These are phyloP conservation scores for Cladorrhinum samala DNA, from an alignment of 495 filamentous ascomycete species.

Conservation along the genomic window DNA sequence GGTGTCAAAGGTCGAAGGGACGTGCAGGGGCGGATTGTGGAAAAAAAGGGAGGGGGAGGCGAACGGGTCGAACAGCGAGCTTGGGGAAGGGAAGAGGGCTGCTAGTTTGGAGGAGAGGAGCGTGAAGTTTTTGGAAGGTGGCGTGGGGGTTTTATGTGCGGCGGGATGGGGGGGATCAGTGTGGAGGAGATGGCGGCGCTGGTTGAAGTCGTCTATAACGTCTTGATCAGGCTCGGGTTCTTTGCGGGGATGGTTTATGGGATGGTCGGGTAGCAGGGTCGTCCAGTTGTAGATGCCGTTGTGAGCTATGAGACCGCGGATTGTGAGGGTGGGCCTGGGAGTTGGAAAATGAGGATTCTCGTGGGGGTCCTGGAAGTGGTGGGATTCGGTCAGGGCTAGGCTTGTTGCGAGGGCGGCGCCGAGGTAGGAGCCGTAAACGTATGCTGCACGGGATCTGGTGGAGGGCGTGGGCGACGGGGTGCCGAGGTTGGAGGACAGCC, in stretches of 20 bases:
- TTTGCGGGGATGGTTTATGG: constrained; percentile 19
- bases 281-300: constrained; percentile 54
- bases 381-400: constrained; percentile 44
- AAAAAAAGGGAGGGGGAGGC: constrained; percentile 49
- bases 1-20: constrained; percentile 32
- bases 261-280: constrained; percentile 41
- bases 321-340: constrained; percentile 21
- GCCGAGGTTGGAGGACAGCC: constrained; percentile 34
- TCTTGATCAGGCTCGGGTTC: too few species aligned
- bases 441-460: constrained; percentile 19
- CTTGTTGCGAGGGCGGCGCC: constrained; percentile 44
- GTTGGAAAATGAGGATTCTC: neutral
- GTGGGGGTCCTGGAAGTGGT: constrained; percentile 7
- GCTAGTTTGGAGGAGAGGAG: constrained; percentile 26
- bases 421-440: constrained; percentile 45
- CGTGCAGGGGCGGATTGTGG: constrained; percentile 35
- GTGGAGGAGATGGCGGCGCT: neutral
- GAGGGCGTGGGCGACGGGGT: neutral
- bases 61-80: constrained; percentile 46
- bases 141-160: neutral
- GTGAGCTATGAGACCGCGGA: constrained; percentile 41
- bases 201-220: neutral
- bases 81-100: constrained; percentile 35
- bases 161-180: neutral
- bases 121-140: constrained; percentile 4